Conservation (phyloP, 306 rosid genomes). For the Dicorynia guianensis region DNA sequence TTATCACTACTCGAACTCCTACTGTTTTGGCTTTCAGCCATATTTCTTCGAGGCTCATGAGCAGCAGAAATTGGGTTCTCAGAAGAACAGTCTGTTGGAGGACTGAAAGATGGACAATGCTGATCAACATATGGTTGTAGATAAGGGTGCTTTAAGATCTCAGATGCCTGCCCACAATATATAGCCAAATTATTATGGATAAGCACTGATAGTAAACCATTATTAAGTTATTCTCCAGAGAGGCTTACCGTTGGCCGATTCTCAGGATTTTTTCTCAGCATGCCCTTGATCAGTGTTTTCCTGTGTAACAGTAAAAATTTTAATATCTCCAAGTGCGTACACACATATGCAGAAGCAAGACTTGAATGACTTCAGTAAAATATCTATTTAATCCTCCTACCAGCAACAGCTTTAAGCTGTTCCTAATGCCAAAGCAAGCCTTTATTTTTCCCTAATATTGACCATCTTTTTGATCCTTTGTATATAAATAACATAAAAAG, state of each 20-base stretch:
- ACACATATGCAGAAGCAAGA: neutral
- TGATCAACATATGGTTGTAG: constrained; percentile 89
- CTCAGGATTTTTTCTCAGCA: constrained; percentile 96
- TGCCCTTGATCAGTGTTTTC: constrained; percentile 95
- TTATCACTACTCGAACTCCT: constrained; percentile 84
- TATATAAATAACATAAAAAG: neutral
- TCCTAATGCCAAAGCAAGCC: constrained; percentile 25
- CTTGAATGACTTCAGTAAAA: constrained; percentile 19
- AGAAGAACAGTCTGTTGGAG: constrained; percentile 59
- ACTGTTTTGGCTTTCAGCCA: constrained; percentile 95
- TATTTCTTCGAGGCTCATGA: constrained; percentile 59
- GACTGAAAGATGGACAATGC: constrained; percentile 73
- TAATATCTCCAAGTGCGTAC: constrained; percentile 36
- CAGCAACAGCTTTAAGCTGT: neutral
- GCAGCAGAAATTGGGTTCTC: constrained; percentile 62
- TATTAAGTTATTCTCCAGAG: constrained; percentile 30
- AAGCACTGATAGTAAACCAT: constrained; percentile 23
- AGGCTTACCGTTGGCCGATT: constrained; percentile 90
- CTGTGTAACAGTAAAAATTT: constrained; percentile 53
- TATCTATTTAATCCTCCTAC: constrained; percentile 8
- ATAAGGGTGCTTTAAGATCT: constrained; percentile 93
- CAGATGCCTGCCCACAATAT: constrained; percentile 81
- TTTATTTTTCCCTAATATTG: constrained; percentile 12
- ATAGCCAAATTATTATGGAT: constrained; percentile 33
- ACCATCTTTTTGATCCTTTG: constrained; percentile 24